Base-by-base conservation (phyloP, 1,284 basidiomycete species). In the Fomitopsis pinicola region DNA sequence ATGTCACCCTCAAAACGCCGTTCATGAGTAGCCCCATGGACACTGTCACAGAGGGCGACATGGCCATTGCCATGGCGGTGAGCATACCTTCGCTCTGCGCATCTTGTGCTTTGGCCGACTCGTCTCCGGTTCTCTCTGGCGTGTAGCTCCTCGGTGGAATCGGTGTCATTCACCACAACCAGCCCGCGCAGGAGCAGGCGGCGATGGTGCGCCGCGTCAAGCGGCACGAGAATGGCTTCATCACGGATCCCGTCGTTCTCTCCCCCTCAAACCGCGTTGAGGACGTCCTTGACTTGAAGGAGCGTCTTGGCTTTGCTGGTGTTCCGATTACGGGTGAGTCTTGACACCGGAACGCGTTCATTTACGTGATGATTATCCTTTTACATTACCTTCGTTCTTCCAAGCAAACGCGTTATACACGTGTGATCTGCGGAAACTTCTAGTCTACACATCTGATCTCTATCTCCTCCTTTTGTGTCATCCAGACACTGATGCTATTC, bases 11-110 rank as follows among this genome's bases (percentile, higher is more conserved):
- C 71, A 98, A 95, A 80, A 96, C 96, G 0, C 97, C 97, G 0
- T 97, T 99, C 80, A 82, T 98, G 80, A 97, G 94, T 75, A 97
- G 94, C 62, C 97, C 97, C 46, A 99, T 99, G 97, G 97, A 99
- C 80, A 99, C 97, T 38, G 97, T 99, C 67, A 99, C 97, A 3
- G 97, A 98, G 80, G 87, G 85, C 64, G 89, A 96, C 69, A 99
- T 99, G 96, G 97, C 97, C 58, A 97, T 99, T 72, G 82, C 91
- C 53, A 89, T 98, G 82, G 95, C 95, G 68, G 91, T 92, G 73
- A 78, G 89, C 77, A 62, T 50, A 33, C 64, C 57, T 40, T 53
- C 61, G 62, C 63, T 58, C 65, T 42, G 68, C 57, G 35, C 58
- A 22, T 50, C 28, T 12, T 9, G 48, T 22, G 10, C 48, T 5